Base-by-base conservation (phyloP, 1,284 basidiomycete genomes). In the Taiwanofungus camphoratus region DNA sequence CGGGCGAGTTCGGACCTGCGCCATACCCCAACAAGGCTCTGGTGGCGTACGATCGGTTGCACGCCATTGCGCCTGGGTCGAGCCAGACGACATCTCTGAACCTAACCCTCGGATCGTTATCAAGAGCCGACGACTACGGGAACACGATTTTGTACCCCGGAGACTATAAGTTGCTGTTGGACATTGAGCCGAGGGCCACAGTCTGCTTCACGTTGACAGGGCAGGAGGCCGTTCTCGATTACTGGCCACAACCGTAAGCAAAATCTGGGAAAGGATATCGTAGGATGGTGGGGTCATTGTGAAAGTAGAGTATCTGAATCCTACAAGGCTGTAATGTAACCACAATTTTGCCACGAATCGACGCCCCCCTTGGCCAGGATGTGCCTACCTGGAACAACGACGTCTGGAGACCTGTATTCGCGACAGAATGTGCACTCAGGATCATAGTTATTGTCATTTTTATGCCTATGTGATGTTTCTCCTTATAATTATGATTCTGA, bases 11-110 rank as follows among this genome's bases (percentile, higher is more conserved):
- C 20, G 76, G 76, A 2, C 74, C 75, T 2, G 55, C 67, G 16
- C 76, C 76, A 3, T 66, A 65, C 36, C 75, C 75, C 19, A 71
- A 72, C 44, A 77, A 78, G 58, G 59, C 68, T 49, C 70, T 79
- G 34, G 63, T 76, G 5, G 61, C 69, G 3, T 79, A 77, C 55
- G 62, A 66, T 15, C 70, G 75, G 34, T 54, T 72, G n/a, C 68
- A 72, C 44, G 50, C 54, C 13, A 62, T 77, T 40, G 50, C 54
- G 3, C 58, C 69, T 1, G 65, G 69, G 8, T 46, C 53, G 23
- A 66, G 60, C 6, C 52, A 58, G n/a, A 63, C 54, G 8, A 70
- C 68, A n/a, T 48, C 54, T 12, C 51, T 79, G 42, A 52, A 60
- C 9, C 71, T 77, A 15, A 73, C 71, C 4, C 57, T 78, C 4